Percentiles rank a stretch among this genome's conserved stretches.
phyloP scores from a whole-genome alignment of 2,329 filamentous ascomycete species.

The Tolypocladium inflatum region DNA sequence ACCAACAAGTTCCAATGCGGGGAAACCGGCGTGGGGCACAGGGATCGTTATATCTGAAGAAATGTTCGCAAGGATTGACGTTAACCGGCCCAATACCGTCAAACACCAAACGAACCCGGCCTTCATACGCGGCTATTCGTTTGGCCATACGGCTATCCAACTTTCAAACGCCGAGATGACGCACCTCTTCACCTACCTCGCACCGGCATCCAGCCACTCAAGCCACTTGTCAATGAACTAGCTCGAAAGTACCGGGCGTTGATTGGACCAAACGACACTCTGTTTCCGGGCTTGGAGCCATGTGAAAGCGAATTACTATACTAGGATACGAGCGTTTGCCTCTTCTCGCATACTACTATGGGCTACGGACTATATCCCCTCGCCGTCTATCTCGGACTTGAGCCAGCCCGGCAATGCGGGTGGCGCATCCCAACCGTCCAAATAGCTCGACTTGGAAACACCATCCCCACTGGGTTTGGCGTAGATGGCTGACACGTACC shows the following conservation, averaged over 20 bases:
- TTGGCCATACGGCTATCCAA: not conserved
- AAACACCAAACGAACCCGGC: not conserved
- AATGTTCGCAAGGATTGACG: not conserved
- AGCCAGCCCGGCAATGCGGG: slow-evolving; percentile 54
- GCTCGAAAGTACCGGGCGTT: not conserved
- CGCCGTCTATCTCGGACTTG: slow-evolving; percentile 33
- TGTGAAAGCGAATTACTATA: not conserved
- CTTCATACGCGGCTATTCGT: not conserved
- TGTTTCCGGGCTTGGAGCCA: too few relatives aligned
- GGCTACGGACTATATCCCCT: not conserved
- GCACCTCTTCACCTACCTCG: not conserved
- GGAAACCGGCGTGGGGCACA: not conserved
- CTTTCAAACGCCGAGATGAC: not conserved
- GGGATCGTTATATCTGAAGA: too few relatives aligned
- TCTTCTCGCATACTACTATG: too few relatives aligned
- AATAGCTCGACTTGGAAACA: slow-evolving; percentile 42
- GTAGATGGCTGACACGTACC: slow-evolving; percentile 61
- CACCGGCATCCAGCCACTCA: not conserved
- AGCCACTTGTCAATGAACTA: not conserved
- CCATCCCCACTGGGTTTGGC: slow-evolving; percentile 33
- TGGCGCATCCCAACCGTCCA: slow-evolving; percentile 49
- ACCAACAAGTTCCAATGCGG: not conserved
- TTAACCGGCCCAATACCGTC: not conserved
- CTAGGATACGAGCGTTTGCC: too few relatives aligned
- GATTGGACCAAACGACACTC: not conserved